Evolutionary conservation across 2,329 filamentous ascomycete genomes (phyloP), one percentile per base, ranked within the genome.

Genomic region (Aspergillus novoparasiticus): DNA sequence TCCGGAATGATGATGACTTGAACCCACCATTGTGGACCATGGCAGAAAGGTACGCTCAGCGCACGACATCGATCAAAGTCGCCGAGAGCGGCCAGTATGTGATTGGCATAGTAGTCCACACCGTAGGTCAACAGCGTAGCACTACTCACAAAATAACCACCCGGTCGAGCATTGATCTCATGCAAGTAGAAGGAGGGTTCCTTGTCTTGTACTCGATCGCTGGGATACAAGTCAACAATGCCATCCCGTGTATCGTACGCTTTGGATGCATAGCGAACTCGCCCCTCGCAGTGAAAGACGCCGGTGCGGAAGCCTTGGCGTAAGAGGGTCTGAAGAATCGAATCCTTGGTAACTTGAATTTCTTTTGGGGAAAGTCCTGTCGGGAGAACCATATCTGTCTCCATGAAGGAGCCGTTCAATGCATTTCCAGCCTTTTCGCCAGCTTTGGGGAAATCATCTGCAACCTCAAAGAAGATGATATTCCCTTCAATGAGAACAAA

Each of bases 81-180:
- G 11, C 30, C 41, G 28, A 58, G 26, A 36, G 41, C 23, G 41
- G 41, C 39, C 23, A 58, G 56, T 34, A 58, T 46, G 14, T 58
- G 56, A n/a, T 26, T 28, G 56, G 56, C 56, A 21, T 32, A 48
- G 43, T 48, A 58, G 41, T 58, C 56, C 41, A 58, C 43, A 28
- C 56, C 56, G 43, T 58, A 58, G 6, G 26, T 46, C 23, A 58
- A 36, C 26, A 28, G 39, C 16, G 41, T 46, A 48, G 39, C 56
- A 48, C 23, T 30, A 28, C 14, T 46, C 16, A 32, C 41, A 28
- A 48, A 34, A 48, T 48, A 58, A n/a, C 56, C 56, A 36, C 23
- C 41, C 41, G 56, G 56, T 21, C 56, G 56, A 48, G 56, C 56
- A 39, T 58, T 58, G 56, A 58, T 50, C 43, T 58, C 56, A 43